Evolutionary conservation across 768 basidiomycete genomes (phyloP).

Genomic region (Candolleomyces efflorescens): DNA sequence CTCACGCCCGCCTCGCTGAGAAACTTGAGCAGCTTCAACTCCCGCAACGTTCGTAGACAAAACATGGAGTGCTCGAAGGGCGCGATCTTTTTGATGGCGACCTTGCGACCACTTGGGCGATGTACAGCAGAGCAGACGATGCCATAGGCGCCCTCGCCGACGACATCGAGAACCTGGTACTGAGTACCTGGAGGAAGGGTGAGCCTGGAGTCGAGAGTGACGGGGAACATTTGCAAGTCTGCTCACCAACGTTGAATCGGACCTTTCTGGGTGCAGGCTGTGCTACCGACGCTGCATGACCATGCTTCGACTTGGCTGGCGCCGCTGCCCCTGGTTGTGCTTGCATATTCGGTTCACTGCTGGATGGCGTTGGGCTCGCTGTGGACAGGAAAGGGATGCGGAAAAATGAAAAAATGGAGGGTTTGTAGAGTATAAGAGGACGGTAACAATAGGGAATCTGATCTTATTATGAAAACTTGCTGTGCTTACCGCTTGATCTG

Average conservation of each 20-base stretch:
- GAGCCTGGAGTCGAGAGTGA: slow-evolving; percentile 7
- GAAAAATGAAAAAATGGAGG: slow-evolving; percentile 10
- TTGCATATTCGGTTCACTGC: slow-evolving; percentile 13
- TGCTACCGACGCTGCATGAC: slow-evolving; percentile 36
- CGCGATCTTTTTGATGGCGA: slow-evolving; percentile 95
- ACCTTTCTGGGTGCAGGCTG: slow-evolving; percentile 73
- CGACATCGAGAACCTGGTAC: slow-evolving; percentile 83
- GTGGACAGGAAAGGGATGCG: not conserved
- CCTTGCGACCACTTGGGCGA: slow-evolving; percentile 80
- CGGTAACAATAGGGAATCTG: slow-evolving; percentile 3
- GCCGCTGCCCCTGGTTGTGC: slow-evolving; percentile 18
- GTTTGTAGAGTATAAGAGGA: slow-evolving; percentile 1
- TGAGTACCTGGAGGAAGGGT: slow-evolving; percentile 49
- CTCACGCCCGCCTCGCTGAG: slow-evolving; percentile 84
- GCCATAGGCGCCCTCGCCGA: slow-evolving; percentile 91
- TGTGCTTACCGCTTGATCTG: not conserved
- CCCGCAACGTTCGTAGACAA: slow-evolving; percentile 84
- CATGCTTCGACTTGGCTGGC: slow-evolving; percentile 33
- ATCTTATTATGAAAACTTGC: slow-evolving; percentile 5
- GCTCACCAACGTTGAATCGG: slow-evolving; percentile 77
- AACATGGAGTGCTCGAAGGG: slow-evolving; percentile 97
- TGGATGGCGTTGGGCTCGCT: slow-evolving; percentile 24
- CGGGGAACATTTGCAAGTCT: slow-evolving; percentile 12
- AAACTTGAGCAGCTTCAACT: slow-evolving; percentile 80
- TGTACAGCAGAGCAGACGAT: slow-evolving; percentile 94